These are phyloP conservation scores for Pythium rhizo-oryzae DNA, from an alignment of 352 stramenopile genomes.

Conservation along the genomic window DNA sequence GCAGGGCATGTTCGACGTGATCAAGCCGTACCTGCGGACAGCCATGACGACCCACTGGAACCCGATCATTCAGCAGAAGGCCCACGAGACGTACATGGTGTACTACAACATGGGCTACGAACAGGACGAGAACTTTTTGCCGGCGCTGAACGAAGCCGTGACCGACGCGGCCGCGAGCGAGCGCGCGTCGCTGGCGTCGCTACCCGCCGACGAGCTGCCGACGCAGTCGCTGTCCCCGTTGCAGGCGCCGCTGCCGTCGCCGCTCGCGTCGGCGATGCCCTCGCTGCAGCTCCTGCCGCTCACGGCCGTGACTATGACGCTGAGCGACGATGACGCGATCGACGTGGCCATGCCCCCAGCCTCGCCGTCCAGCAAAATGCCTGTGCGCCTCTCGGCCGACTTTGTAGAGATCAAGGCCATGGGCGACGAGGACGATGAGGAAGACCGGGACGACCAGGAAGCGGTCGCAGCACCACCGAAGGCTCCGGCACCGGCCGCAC, in stretches of 20 bases:
- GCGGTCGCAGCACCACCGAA: background rate
- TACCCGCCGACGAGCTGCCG: slow-evolving; percentile 13
- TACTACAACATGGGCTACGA: slow-evolving; percentile 93
- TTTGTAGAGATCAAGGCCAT: slow-evolving; percentile 27
- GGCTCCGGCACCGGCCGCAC: background rate
- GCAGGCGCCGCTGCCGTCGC: slow-evolving; percentile 6
- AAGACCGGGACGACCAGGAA: slow-evolving; percentile 8
- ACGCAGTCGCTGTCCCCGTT: slow-evolving; percentile 10
- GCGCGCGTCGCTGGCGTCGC: slow-evolving; percentile 14
- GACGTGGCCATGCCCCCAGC: slow-evolving; percentile 20
- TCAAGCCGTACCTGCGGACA: slow-evolving; percentile 69
- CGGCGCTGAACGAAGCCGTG: slow-evolving; percentile 20
- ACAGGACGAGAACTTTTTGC: slow-evolving; percentile 54
- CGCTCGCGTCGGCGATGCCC: background rate
- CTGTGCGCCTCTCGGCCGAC: slow-evolving; percentile 26
- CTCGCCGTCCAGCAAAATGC: slow-evolving; percentile 26
- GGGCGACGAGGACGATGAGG: slow-evolving; percentile 30
- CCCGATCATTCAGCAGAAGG: slow-evolving; percentile 83
- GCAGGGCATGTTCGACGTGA: slow-evolving; percentile 82
- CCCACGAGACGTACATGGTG: slow-evolving; percentile 83
- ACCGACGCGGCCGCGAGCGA: slow-evolving; percentile 12
- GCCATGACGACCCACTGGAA: slow-evolving; percentile 77
- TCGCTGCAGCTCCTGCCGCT: slow-evolving; percentile 19
- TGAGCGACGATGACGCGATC: slow-evolving; percentile 27
- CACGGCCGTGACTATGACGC: slow-evolving; percentile 18